Evolutionary conservation across 768 basidiomycete species (phyloP).

Genomic region (Panaeolus cyanescens): DNA sequence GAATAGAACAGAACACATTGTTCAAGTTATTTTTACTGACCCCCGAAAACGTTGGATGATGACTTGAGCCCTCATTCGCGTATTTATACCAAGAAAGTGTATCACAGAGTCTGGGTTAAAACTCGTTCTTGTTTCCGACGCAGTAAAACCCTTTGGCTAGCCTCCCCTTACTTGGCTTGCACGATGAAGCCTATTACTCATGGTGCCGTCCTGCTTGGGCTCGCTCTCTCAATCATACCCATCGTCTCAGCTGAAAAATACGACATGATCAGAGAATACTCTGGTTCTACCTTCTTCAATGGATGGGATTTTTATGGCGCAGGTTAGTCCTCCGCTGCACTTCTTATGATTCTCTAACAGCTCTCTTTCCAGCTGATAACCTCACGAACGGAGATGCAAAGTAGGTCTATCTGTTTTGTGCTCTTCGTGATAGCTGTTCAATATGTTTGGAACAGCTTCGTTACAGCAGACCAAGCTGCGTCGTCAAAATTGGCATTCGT

Average conservation of each 20-base stretch:
- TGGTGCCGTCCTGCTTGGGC: neutral
- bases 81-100: too few species aligned
- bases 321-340: conserved; percentile 36
- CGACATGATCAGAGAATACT: conserved; percentile 55
- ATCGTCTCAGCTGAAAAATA: conserved; percentile 34
- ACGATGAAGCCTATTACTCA: neutral
- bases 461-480: conserved; percentile 29
- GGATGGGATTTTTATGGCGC: conserved; percentile 66
- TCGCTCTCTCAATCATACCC: conserved; percentile 5
- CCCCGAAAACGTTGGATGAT: too few species aligned
- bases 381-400: conserved; percentile 66
- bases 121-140: neutral
- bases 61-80: too few species aligned
- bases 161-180: neutral
- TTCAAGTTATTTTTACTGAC: too few species aligned
- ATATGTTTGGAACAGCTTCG: neutral
- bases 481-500: conserved; percentile 60
- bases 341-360: neutral
- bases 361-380: conserved; percentile 54
- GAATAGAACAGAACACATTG: too few species aligned
- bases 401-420: conserved; percentile 27
- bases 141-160: too few species aligned
- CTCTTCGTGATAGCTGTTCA: neutral
- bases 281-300: conserved; percentile 65
- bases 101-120: too few species aligned